These are phyloP conservation scores for Dryas octopetala DNA, from an alignment of 306 rosid genomes.

Conservation along the genomic window DNA sequence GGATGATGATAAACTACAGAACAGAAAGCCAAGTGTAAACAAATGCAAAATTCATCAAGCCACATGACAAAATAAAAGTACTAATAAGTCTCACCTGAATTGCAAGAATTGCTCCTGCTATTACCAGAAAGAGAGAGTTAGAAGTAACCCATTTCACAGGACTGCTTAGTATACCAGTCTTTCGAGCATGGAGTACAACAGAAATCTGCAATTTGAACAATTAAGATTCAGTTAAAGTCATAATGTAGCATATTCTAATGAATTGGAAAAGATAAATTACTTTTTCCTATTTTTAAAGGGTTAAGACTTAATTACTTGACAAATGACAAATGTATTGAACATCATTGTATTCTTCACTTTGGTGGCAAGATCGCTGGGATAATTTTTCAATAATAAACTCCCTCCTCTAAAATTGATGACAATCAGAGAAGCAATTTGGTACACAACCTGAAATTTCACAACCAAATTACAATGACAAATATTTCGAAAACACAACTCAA, in stretches of 20 bases:
- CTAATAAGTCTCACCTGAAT: slow-evolving; percentile 59
- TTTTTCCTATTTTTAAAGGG: neutral
- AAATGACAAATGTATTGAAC: slow-evolving; percentile 82
- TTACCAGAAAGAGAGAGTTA: slow-evolving; percentile 69
- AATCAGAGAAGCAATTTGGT: slow-evolving; percentile 70
- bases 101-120: slow-evolving; percentile 52
- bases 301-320: slow-evolving; percentile 60
- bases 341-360: slow-evolving; percentile 79
- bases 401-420: slow-evolving; percentile 65
- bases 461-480: neutral
- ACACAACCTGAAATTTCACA: slow-evolving; percentile 51
- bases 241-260: neutral
- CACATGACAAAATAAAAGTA: neutral
- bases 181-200: slow-evolving; percentile 73
- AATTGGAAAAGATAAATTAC: neutral
- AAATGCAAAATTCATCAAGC: neutral
- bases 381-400: slow-evolving; percentile 46
- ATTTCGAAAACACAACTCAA: neutral
- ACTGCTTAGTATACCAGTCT: slow-evolving; percentile 57
- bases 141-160: slow-evolving; percentile 57
- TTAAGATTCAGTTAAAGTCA: neutral
- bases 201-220: slow-evolving; percentile 46
- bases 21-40: slow-evolving; percentile 3
- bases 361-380: slow-evolving; percentile 31
- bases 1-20: slow-evolving; percentile 59